These are phyloP conservation scores for Pistacia atlantica DNA, from an alignment of 345 rosid species.

Conservation along the genomic window DNA sequence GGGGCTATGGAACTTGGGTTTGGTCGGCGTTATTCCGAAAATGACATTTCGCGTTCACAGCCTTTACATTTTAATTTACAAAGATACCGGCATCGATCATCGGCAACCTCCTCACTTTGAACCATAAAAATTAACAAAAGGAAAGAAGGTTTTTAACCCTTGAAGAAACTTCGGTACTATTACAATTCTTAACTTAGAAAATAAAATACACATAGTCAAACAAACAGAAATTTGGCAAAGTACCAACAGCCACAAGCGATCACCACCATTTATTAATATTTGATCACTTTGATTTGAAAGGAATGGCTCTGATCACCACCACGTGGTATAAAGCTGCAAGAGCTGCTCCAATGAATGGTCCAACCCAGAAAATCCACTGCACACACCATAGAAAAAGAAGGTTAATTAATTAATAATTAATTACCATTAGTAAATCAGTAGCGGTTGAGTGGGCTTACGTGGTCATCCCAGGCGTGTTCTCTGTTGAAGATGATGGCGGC, in stretches of 20 bases:
- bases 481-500: slow-evolving; percentile 68
- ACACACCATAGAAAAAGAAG: not conserved
- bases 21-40: slow-evolving; percentile 11
- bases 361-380: slow-evolving; percentile 87
- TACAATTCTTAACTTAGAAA: not conserved
- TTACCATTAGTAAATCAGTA: not conserved
- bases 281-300: slow-evolving; percentile 52
- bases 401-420: not conserved
- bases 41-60: slow-evolving; percentile 20
- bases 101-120: not conserved
- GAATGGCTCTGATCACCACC: slow-evolving; percentile 78
- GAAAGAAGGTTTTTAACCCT: not conserved
- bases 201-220: not conserved
- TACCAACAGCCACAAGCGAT: not conserved
- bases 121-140: not conserved
- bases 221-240: slow-evolving; percentile 15
- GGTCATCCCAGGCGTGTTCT: slow-evolving; percentile 60
- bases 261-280: not conserved
- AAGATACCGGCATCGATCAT: not conserved
- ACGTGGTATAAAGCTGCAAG: slow-evolving; percentile 77
- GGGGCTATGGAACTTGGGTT: not conserved
- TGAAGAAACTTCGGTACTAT: not conserved
- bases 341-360: slow-evolving; percentile 73
- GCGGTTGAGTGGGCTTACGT: slow-evolving; percentile 34
- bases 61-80: slow-evolving; percentile 21